phyloP scores from a whole-genome alignment of 345 rosid species.

The Murraya paniculata region DNA sequence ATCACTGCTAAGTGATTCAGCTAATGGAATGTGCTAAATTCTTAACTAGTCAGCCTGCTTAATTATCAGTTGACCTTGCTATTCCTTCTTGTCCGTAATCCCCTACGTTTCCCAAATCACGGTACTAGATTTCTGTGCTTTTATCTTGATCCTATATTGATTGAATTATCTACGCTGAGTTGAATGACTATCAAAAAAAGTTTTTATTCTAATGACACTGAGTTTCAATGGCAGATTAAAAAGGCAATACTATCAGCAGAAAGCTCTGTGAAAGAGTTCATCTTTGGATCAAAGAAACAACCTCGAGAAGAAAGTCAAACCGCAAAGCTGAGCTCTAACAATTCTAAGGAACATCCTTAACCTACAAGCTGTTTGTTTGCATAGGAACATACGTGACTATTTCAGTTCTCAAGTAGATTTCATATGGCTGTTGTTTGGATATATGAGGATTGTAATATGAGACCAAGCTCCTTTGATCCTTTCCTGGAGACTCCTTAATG shows the following conservation, averaged over 20 bases:
- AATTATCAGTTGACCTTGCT: not conserved
- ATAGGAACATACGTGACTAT: not conserved
- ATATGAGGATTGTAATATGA: not conserved
- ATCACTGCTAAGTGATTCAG: not conserved
- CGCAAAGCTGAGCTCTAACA: slow-evolving; percentile 21
- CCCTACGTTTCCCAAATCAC: not conserved
- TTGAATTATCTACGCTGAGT: not conserved
- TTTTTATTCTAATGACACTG: not conserved
- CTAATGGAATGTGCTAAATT: not conserved
- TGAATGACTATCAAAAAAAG: not conserved
- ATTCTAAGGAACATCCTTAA: slow-evolving; percentile 23
- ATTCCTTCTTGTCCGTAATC: not conserved
- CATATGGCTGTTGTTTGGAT: no score
- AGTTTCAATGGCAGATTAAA: slow-evolving; percentile 54
- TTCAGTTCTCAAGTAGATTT: no score
- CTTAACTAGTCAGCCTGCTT: not conserved
- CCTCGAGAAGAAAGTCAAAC: slow-evolving; percentile 17
- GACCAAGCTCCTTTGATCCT: not conserved
- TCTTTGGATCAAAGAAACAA: slow-evolving; percentile 53
- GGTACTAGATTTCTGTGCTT: not conserved
- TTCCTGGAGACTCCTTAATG: not conserved
- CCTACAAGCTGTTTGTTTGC: not conserved
- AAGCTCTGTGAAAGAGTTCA: slow-evolving; percentile 50
- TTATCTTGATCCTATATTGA: not conserved
- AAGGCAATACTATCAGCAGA: slow-evolving; percentile 54